Evolutionary conservation across 129 eudicot species (phyloP), one percentile per base, ranked within the genome.

Genomic region (Flaveria linearis): DNA sequence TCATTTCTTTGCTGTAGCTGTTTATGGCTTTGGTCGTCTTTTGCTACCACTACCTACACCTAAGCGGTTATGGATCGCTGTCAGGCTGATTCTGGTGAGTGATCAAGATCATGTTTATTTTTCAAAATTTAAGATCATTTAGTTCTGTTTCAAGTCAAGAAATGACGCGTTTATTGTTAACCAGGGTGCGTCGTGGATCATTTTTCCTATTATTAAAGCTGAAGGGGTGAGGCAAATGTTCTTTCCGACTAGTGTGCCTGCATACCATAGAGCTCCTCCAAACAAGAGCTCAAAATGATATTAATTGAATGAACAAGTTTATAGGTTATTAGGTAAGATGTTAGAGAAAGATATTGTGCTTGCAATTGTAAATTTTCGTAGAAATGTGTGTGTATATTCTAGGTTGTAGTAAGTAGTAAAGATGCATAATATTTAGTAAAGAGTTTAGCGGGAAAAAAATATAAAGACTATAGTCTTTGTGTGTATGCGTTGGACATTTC

Each of bases 161-260:
- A 56, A 64, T 14, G 56, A 23, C 3, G 25, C 43, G 17, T 55
- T 53, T 72, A 42, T n/a, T 15, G 28, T 60, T 20, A 68, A 69
- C 15, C 82, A 87, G 91, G 78, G 80, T 41, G 91, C 88, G 30
- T 77, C 80, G n/a, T 84, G 88, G 12, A 87, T 87, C 58, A 87
- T 87, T 2, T 79, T 83, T 56, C 90, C 90, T 15, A 86, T 86
- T 1, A 86, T 86, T 28, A 81, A 83, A 73, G 90, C 84, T 1
- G 91, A 87, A 82, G 91, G 91, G 62, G 78, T 84, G n/a, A 79
- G 88, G 81, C 88, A 87, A 82, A 82, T 84, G 88, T 87, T 87
- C 78, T 84, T 87, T 60, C 91, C 88, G 8, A 85, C 85, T 45
- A 80, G 82, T 46, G 62, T 82, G 42, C 91, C 88, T 36, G 91